Percentiles rank a stretch among this genome's conserved stretches.
Conservation (phyloP, 2,329 filamentous ascomycete species). For the Pestalotiopsis sp. region DNA sequence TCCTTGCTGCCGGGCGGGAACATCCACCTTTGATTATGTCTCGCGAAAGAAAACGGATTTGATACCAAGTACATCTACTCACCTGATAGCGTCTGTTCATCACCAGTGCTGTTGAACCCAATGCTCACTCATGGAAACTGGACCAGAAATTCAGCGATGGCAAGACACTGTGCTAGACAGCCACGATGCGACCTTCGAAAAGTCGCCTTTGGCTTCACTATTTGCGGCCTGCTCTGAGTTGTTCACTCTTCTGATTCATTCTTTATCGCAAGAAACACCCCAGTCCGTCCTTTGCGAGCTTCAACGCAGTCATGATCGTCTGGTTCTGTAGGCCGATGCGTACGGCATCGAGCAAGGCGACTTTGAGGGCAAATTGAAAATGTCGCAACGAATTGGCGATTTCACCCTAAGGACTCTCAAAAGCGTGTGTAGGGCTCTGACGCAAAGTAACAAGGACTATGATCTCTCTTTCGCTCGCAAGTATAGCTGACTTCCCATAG, state of each 20-base stretch:
- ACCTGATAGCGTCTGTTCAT: not conserved
- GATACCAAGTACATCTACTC: not conserved
- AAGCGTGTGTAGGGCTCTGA: conserved; percentile 11
- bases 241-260: not conserved
- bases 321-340: conserved; percentile 16
- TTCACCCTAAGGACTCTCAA: conserved; percentile 12
- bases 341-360: conserved; percentile 13
- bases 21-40: not conserved
- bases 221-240: not conserved
- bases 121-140: not conserved
- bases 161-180: not conserved
- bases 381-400: conserved; percentile 12
- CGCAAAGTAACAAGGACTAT: not conserved
- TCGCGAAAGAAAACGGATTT: not conserved
- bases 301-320: conserved; percentile 12
- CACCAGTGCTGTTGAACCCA: not conserved
- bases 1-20: not conserved
- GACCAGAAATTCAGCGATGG: not conserved
- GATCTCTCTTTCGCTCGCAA: not conserved
- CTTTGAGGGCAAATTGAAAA: conserved; percentile 12
- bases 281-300: conserved; percentile 5
- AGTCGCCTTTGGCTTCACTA: not conserved
- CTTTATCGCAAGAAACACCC: not conserved
- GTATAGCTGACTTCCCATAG: not conserved
- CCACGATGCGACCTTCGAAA: conserved; percentile 7